Conservation (phyloP, 2,329 filamentous ascomycete species). For the Xylariomycetidae sp. region DNA sequence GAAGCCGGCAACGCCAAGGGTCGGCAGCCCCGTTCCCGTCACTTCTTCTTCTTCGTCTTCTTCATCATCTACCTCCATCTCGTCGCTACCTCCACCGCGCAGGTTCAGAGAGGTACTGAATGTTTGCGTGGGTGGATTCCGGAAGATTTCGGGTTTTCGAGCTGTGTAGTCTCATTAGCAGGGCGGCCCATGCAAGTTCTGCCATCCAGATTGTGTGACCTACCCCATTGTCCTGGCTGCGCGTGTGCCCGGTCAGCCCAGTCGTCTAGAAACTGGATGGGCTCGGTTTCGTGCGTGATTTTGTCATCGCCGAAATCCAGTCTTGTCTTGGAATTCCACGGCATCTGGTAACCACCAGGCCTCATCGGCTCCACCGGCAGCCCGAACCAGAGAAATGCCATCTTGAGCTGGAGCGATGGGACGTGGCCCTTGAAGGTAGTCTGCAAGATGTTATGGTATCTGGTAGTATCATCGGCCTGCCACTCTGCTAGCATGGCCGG, state of each 20-base stretch:
- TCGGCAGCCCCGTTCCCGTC: too few species aligned
- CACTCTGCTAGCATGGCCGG: slow-evolving; percentile 23
- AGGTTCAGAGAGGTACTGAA: too few species aligned
- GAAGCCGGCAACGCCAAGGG: too few species aligned
- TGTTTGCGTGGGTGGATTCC: too few species aligned
- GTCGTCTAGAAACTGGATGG: slow-evolving; percentile 18
- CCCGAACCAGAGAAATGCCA: slow-evolving; percentile 44
- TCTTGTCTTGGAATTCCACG: too few species aligned
- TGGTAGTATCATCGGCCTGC: slow-evolving; percentile 26
- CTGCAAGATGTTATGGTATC: slow-evolving; percentile 26
- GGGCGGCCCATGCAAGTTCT: too few species aligned
- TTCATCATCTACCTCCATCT: not conserved
- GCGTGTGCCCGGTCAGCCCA: slow-evolving; percentile 7
- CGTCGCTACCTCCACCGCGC: slow-evolving; percentile 11
- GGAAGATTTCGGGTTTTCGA: too few species aligned
- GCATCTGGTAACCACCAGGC: slow-evolving; percentile 12
- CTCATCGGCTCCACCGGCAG: slow-evolving; percentile 38
- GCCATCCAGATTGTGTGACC: too few species aligned
- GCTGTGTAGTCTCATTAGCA: too few species aligned
- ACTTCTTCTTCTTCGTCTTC: not conserved
- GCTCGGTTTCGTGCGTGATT: slow-evolving; percentile 4
- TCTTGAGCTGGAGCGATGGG: slow-evolving; percentile 32
- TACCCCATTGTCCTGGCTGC: too few species aligned
- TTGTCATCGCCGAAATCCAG: slow-evolving; percentile 9
- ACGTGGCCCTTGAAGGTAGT: slow-evolving; percentile 25